Conservation (phyloP, 257 asterid species). For the Eucommia ulmoides region DNA sequence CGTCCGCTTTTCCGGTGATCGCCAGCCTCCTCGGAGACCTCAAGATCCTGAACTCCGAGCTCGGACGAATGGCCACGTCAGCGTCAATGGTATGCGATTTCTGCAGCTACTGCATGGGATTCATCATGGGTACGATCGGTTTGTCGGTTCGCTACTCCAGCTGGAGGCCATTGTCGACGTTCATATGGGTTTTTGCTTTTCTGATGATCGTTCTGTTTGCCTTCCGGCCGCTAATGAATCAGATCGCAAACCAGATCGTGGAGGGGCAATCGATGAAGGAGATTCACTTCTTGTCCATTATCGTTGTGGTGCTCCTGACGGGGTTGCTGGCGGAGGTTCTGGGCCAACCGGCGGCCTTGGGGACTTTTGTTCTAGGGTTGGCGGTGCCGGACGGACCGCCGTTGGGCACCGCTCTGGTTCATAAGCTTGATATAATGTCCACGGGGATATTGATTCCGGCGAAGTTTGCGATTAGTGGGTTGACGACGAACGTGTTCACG, state of each 20-base stretch:
- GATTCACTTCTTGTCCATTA: conserved; percentile 26
- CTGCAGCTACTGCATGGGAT: conserved; percentile 17
- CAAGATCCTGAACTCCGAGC: conserved; percentile 46
- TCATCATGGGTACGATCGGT: conserved; percentile 5
- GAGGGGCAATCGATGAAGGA: conserved; percentile 35
- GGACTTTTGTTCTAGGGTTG: conserved; percentile 33
- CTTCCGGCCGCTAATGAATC: conserved; percentile 20
- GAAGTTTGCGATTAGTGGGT: conserved; percentile 40
- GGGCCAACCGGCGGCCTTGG: conserved; percentile 41
- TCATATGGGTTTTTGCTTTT: conserved; percentile 1
- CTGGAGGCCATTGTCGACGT: conserved; percentile 4
- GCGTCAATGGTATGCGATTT: conserved; percentile 30
- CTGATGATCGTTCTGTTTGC: conserved; percentile 8
- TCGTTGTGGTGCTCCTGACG: conserved; percentile 17
- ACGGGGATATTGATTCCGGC: conserved; percentile 41
- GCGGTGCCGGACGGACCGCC: conserved; percentile 43
- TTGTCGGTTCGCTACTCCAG: not conserved
- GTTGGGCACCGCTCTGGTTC: conserved; percentile 24
- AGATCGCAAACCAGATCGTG: conserved; percentile 18
- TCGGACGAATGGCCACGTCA: conserved; percentile 45
- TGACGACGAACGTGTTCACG: conserved; percentile 17
- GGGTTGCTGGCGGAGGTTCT: conserved; percentile 25
- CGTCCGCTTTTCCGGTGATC: conserved; percentile 44
- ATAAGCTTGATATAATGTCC: conserved; percentile 21
- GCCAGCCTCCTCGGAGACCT: conserved; percentile 39